Evolutionary conservation across 2,329 filamentous ascomycete genomes (phyloP), one percentile per base, ranked within the genome.

Genomic region (Monosporascus sp.): DNA sequence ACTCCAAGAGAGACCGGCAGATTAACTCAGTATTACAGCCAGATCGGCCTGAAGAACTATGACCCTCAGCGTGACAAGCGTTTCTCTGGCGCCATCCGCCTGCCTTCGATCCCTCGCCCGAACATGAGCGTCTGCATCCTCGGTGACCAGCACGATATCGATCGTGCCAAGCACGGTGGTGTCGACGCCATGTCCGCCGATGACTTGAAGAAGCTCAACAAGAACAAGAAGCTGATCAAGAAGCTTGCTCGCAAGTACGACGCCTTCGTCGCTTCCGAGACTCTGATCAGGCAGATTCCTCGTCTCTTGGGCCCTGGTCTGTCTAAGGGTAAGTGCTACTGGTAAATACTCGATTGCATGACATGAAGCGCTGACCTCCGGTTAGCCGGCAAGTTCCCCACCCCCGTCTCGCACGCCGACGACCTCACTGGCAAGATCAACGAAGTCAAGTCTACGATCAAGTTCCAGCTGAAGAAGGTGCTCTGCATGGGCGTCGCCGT

Each of bases 161-260:
- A 99, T 78, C 92, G 94, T 85, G 93, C 94, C 74, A 99, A 99
- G 88, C 94, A 99, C 85, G 89, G 91, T 72, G 93, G 91, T 76
- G 86, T 97, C 68, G 94, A 99, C 74, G 91, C 93, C 81, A 97
- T 97, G 94, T 96, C 90, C 72, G 79, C 90, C 65, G 94, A 99
- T 72, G 94, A 99, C 79, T 81, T 99, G 81, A 99, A 99, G 90
- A 99, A 99, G 89, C 91, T 99, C 68, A 99, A 99, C 89, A 99
- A 99, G 91, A 99, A 99, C 91, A 97, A 99, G 90, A 99, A 99
- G 89, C 88, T 97, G 72, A 97, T 99, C 88, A 99, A 99, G 91
- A 99, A 99, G 89, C 89, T 99, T 66, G 94, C 94, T 63, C 91
- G 92, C 87, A 99, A 99, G 85, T 97, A 99, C 87, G 94, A 99